A percentile compares a stretch with the other conserved stretches of the same genome.
Conservation (phyloP, 2,329 filamentous ascomycete genomes). For the Penicillium fuscoglaucum region DNA sequence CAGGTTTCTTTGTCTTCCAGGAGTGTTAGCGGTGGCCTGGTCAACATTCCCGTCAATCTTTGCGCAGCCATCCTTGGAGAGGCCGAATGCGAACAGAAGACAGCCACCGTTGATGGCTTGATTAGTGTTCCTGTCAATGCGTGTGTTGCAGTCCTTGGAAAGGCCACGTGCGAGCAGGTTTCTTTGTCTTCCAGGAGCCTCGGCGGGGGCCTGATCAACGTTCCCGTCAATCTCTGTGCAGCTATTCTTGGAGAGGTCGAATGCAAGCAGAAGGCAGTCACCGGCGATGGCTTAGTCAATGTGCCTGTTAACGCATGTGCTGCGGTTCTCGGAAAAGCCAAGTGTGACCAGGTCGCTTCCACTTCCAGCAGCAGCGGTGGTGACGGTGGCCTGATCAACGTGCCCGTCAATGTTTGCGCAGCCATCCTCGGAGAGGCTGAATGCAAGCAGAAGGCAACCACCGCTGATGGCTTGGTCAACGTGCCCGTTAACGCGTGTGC, state of each 20-base stretch:
- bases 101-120: slow-evolving; percentile 12
- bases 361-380: not conserved
- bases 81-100: slow-evolving; percentile 24
- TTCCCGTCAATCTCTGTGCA: slow-evolving; percentile 27
- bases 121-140: slow-evolving; percentile 28
- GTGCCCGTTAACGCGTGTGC: slow-evolving; percentile 27
- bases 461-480: slow-evolving; percentile 23
- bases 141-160: slow-evolving; percentile 27
- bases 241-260: slow-evolving; percentile 27
- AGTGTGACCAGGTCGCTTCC: slow-evolving; percentile 25
- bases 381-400: slow-evolving; percentile 20
- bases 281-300: slow-evolving; percentile 24
- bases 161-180: slow-evolving; percentile 28
- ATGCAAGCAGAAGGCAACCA: slow-evolving; percentile 23
- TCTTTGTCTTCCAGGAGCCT: slow-evolving; percentile 5
- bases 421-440: slow-evolving; percentile 27
- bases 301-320: slow-evolving; percentile 27
- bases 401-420: slow-evolving; percentile 27
- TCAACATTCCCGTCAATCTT: slow-evolving; percentile 28
- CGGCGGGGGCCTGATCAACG: slow-evolving; percentile 19
- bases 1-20: slow-evolving; percentile 15
- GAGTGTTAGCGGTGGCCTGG: slow-evolving; percentile 9
- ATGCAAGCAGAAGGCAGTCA: slow-evolving; percentile 23
- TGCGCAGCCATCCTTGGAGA: slow-evolving; percentile 28
- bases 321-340: slow-evolving; percentile 26